These are phyloP conservation scores for Cladosporium sp. DNA, from an alignment of 2,329 filamentous ascomycete species.

Conservation along the genomic window DNA sequence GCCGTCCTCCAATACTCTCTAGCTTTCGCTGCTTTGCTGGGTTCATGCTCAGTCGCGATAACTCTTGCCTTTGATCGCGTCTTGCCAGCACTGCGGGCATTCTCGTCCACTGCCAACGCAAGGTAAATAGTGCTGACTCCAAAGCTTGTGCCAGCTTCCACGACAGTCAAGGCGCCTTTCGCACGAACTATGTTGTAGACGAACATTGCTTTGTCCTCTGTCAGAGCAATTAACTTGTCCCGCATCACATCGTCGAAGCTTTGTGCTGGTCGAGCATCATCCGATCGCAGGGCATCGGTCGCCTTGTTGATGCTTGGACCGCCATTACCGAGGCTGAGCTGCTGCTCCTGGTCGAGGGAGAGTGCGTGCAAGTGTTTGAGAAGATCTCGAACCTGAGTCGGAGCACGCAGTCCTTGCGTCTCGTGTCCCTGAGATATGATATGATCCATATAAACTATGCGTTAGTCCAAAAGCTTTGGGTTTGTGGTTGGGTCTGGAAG, in stretches of 20 bases:
- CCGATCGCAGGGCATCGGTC: not conserved
- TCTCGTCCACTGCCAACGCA: slow-evolving; percentile 53
- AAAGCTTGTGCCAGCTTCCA: slow-evolving; percentile 64
- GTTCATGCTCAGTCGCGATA: slow-evolving; percentile 64
- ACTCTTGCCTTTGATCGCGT: slow-evolving; percentile 44
- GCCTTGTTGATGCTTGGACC: slow-evolving; percentile 3
- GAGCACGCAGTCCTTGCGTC: not conserved
- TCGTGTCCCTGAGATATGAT: not conserved
- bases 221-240: slow-evolving; percentile 63
- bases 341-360: not conserved
- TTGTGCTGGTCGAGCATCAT: slow-evolving; percentile 31
- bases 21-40: slow-evolving; percentile 55
- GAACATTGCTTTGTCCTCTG: slow-evolving; percentile 60
- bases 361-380: not conserved
- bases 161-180: slow-evolving; percentile 53
- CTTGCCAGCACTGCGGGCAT: slow-evolving; percentile 39
- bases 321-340: slow-evolving; percentile 1
- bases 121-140: slow-evolving; percentile 66
- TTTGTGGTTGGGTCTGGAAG: not conserved
- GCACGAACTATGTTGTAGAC: slow-evolving; percentile 57
- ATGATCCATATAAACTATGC: not conserved
- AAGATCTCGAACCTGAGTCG: not conserved
- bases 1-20: slow-evolving; percentile 54
- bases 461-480: not conserved
- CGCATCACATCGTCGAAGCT: slow-evolving; percentile 38